Evolutionary conservation across 2,329 filamentous ascomycete genomes (phyloP), one percentile per base, ranked within the genome.

Genomic region (Xylaria sp.): DNA sequence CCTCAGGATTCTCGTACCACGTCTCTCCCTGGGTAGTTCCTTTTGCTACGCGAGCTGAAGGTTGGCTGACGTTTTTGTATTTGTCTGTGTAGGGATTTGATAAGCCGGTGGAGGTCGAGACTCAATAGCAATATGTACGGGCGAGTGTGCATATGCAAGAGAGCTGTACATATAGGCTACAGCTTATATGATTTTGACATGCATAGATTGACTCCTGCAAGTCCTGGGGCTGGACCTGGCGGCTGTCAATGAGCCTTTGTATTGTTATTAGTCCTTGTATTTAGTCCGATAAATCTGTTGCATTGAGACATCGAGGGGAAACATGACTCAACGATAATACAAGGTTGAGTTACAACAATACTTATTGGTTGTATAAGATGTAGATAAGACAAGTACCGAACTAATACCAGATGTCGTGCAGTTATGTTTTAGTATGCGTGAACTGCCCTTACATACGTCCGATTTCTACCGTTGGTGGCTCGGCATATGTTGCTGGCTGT

Each of bases 81-180:
- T 8, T 21, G 8, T 23, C 4, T 44, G 13, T 37, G 32, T 48
- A 44, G 40, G 27, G 21, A 13, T 44, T 16, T 32, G 32, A 61
- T 58, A 44, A 51, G 51, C 37, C 16, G 51, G 37, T 35, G 32
- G 37, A 21, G 51, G 50, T 54, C 62, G 35, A 65, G 62, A 59
- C 59, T 16, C 42, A 62, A 65, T 65, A 61, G 40, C 50, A 5
- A 40, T 63, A 61, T 65, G 50, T 44, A 51, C 42, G 50, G 58
- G n/a, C 27, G 53, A 8, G 29, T 18, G 60, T 65, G 29, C 60
- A 50, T 53, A 63, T 65, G 62, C 62, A 65, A 37, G 37, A 53
- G 23, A 47, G 47, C 12, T 16, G 8, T 44, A 18, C 2, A 18
- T 35, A 23, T 32, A 23, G 37, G 23, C 55, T 25, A 25, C 16